Base-by-base conservation (phyloP, 2,329 filamentous ascomycete species). In the Fusarium napiforme region DNA sequence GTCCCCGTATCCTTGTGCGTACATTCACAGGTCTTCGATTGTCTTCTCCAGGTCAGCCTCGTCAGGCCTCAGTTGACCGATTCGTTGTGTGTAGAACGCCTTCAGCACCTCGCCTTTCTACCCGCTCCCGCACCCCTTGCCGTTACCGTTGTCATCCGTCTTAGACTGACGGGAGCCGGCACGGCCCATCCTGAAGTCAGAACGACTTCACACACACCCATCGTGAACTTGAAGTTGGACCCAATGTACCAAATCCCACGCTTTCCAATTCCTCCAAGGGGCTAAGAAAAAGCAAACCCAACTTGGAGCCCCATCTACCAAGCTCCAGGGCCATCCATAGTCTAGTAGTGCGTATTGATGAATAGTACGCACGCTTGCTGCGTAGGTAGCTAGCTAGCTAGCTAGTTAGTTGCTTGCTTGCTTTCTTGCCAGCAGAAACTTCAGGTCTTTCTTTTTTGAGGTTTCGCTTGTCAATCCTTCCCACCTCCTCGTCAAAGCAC, bases 201-300 rank as follows among this genome's bases (percentile, higher is more conserved):
- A 56, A 55, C 66, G 72, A 56, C 60, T 72, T 60, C 46, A 56
- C 47, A 43, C 75, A 77, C 75, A 45, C 71, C 71, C 64, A 64
- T 75, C 43, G 63, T 68, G 69, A 74, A 69, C 67, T 73, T 32
- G 30, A 30, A 30, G 30, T 28, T 28, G 71, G 62, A 71, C 74
- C 76, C 65, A 53, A 75, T 78, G 76, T 72, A 73, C 69, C 63
- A 77, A 67, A 78, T 77, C 67, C 74, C 73, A 78, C 76, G 60
- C 75, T 64, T 72, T 71, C 32, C 50, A 42, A 55, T 39, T 60
- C 32, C 43, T 50, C 60, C 71, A 69, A 77, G 73, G 76, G 71
- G 75, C 19, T 63, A 57, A 57, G 62, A 77, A 78, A 78, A 78
- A 77, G 74, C 75, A 77, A 78, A 61, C 67, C 61, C 52, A 58